A percentile compares a stretch with the other conserved stretches of the same genome.
Evolutionary conservation across 164 flowering plant species (phyloP).

Genomic region (Santalum album): DNA sequence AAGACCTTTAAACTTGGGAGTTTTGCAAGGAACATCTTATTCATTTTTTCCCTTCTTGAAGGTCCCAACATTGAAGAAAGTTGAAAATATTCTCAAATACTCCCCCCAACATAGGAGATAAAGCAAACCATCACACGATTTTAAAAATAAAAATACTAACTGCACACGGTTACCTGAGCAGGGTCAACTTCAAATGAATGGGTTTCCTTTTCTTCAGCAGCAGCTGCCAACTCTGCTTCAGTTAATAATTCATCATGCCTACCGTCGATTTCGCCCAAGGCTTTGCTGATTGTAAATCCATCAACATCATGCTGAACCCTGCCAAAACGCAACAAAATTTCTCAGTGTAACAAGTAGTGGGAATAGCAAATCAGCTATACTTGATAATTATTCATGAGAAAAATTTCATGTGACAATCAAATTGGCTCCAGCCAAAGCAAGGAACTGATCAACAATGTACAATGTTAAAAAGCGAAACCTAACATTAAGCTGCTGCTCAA

Average conservation of each 20-base stretch:
- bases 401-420: background rate
- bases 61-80: too few species aligned
- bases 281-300: constrained; percentile 66
- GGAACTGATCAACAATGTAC: background rate
- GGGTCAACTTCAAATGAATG: constrained; percentile 94
- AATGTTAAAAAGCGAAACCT: too few species aligned
- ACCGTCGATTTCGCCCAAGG: constrained; percentile 60
- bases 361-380: background rate
- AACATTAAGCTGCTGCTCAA: too few species aligned
- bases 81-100: too few species aligned
- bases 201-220: constrained; percentile 87
- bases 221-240: constrained; percentile 83
- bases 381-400: background rate
- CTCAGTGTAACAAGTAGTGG: background rate
- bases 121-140: too few species aligned
- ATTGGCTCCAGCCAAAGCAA: background rate
- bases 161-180: constrained; percentile 46
- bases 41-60: too few species aligned
- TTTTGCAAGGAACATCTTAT: too few species aligned
- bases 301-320: constrained; percentile 49
- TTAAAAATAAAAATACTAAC: too few species aligned
- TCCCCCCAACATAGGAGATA: too few species aligned
- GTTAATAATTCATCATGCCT: constrained; percentile 62
- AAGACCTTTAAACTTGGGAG: too few species aligned
- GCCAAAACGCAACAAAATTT: background rate